Base-by-base conservation (phyloP, 306 rosid genomes). In the Cicer bijugum region DNA sequence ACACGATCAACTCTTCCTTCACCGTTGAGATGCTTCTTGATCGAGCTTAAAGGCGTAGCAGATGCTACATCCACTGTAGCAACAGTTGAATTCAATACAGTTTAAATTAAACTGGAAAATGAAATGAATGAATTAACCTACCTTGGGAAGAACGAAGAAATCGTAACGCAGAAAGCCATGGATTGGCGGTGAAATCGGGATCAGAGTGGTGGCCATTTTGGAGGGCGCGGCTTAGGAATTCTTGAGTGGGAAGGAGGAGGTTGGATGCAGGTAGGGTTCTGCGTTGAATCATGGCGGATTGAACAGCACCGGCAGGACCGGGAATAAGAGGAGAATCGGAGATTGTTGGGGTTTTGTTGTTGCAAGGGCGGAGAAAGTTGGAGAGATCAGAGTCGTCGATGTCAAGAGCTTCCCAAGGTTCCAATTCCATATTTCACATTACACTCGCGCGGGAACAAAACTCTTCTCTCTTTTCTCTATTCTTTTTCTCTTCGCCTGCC, bases 241-340 rank as follows among this genome's bases (percentile, higher is more conserved):
- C 92, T 70, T 93, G 97, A 39, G 97, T 93, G 55, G 93, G 86
- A 17, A 17, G 19, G 12, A 89, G 80, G 72, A 37, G 48, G 10
- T 79, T 67, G 15, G 8, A 20, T 7, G 12, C 14, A 17, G 39
- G 55, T 66, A 17, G 40, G 58, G 74, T 67, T 78, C 82, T 76
- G 38, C 86, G 96, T 60, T 78, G 85, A 86, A 88, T 86, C 92
- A 93, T 89, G 56, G 91, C 96, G 5, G 88, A 78, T 70, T 91
- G 98, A 38, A 89, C 77, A 0, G 83, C 82, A 43, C 96, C 92
- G 67, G 98, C 98, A 5, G 97, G 98, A 2, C 96, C 97, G 0
- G 96, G 94, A 85, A 93, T 86, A 28, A 84, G 82, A 9, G 77
- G 14, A 1, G 74, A 9, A 33, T 47, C 11, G 16, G 5, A 28